Percentiles rank a stretch among this genome's conserved stretches.
Conservation (phyloP, 176 grass and related monocot species). For the Hsuehochloa calcarea region DNA sequence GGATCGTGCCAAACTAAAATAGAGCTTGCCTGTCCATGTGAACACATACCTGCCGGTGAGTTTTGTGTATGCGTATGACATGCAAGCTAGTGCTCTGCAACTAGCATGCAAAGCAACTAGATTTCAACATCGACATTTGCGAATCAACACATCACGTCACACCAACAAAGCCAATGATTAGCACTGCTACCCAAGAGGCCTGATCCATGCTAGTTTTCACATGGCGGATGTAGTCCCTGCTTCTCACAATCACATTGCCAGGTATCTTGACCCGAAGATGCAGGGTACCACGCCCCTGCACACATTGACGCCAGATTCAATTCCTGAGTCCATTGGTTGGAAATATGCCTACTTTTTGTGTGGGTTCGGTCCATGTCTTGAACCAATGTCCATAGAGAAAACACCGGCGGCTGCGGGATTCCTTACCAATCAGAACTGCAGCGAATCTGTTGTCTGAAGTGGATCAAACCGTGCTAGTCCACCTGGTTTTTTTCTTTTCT, state of each 20-base stretch:
- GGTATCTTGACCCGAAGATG: slow-evolving; percentile 14
- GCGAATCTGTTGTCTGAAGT: background rate
- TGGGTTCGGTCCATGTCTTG: background rate
- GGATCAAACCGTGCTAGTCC: background rate
- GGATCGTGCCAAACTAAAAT: background rate
- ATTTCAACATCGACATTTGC: background rate
- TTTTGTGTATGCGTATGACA: background rate
- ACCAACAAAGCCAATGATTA: background rate
- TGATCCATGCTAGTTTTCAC: background rate
- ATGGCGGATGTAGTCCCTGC: background rate
- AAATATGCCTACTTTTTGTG: background rate
- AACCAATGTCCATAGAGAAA: background rate
- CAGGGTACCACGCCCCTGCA: background rate
- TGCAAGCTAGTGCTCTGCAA: background rate
- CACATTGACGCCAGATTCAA: background rate
- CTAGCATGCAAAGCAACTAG: background rate
- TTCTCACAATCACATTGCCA: background rate
- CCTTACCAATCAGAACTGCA: background rate
- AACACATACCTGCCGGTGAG: background rate
- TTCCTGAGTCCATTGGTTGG: background rate
- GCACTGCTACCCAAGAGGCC: background rate
- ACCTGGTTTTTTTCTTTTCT: no score
- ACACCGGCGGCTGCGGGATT: background rate
- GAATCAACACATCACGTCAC: background rate
- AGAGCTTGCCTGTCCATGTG: background rate